These are phyloP conservation scores for Mycena pura DNA, from an alignment of 768 basidiomycete genomes.

Conservation along the genomic window DNA sequence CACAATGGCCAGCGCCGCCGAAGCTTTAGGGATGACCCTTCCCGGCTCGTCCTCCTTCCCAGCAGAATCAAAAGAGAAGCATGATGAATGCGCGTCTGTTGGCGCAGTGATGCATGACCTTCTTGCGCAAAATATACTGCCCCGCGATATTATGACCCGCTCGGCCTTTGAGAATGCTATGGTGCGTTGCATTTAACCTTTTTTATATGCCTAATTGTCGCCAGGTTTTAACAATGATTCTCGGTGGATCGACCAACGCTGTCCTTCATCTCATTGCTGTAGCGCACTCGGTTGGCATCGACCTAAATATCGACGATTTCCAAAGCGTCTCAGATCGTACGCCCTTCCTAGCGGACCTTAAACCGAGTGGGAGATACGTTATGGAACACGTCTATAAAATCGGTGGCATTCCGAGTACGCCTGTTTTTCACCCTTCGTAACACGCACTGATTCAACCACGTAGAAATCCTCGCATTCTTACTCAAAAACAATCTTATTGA, in stretches of 20 bases:
- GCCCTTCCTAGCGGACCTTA: constrained; percentile 96
- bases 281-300: constrained; percentile 93
- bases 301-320: constrained; percentile 90
- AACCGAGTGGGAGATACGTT: constrained; percentile 97
- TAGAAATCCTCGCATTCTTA: constrained; percentile 86
- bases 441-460: constrained; percentile 1
- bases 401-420: constrained; percentile 93
- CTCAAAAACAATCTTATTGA: constrained; percentile 89
- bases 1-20: constrained; percentile 96
- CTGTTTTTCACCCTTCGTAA: constrained; percentile 2
- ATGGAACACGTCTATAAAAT: constrained; percentile 98
- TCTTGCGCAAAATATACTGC: constrained; percentile 89
- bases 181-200: constrained; percentile 51
- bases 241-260: constrained; percentile 98
- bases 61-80: constrained; percentile 90
- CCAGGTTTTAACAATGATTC: constrained; percentile 93
- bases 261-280: constrained; percentile 97
- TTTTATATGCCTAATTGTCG: neutral
- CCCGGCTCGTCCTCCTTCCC: constrained; percentile 98
- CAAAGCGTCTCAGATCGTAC: constrained; percentile 90
- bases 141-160: constrained; percentile 95
- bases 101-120: constrained; percentile 88
- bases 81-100: constrained; percentile 78
- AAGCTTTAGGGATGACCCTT: constrained; percentile 94
- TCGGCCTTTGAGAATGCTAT: constrained; percentile 98